Evolutionary conservation across 371 early-diverging fungal genomes (phyloP).

Genomic region (Quaeritorhiza haematococci): DNA sequence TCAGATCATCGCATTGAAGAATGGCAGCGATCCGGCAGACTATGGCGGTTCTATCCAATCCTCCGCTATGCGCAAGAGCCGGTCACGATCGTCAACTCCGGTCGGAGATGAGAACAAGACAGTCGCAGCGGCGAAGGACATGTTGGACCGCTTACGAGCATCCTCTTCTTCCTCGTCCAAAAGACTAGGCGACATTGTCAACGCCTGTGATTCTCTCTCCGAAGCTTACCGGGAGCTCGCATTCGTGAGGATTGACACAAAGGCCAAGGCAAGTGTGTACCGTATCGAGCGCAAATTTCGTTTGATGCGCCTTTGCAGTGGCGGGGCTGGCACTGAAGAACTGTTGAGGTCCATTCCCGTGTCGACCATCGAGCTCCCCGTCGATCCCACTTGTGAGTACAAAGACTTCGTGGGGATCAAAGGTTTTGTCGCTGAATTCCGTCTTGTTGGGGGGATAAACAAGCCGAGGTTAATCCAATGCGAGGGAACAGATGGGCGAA

Average conservation of each 20-base stretch:
- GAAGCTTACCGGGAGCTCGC: not conserved
- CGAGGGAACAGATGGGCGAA: slow-evolving; percentile 26
- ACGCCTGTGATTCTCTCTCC: not conserved
- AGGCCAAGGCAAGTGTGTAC: slow-evolving; percentile 1
- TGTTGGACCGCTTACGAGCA: too few relatives aligned
- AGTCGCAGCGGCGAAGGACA: not conserved
- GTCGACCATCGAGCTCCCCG: slow-evolving; percentile 14
- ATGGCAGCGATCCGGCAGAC: too few relatives aligned
- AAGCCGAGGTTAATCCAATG: slow-evolving; percentile 34
- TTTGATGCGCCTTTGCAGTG: not conserved
- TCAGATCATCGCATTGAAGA: slow-evolving; percentile 40
- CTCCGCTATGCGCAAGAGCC: not conserved
- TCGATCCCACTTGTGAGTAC: slow-evolving; percentile 12
- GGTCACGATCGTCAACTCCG: slow-evolving; percentile 1
- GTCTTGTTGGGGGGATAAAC: slow-evolving; percentile 39
- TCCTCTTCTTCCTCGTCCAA: not conserved
- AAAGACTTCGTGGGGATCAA: slow-evolving; percentile 15
- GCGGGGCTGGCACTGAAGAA: too few relatives aligned
- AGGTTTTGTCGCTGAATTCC: slow-evolving; percentile 18
- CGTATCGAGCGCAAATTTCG: slow-evolving; percentile 12
- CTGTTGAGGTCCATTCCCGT: slow-evolving; percentile 11
- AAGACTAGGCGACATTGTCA: not conserved
- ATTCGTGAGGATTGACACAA: not conserved
- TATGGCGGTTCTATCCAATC: too few relatives aligned
- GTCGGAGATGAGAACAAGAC: too few relatives aligned